Evolutionary conservation across 73 alveolate species (phyloP).

Genomic region (Uronychia setigera): DNA sequence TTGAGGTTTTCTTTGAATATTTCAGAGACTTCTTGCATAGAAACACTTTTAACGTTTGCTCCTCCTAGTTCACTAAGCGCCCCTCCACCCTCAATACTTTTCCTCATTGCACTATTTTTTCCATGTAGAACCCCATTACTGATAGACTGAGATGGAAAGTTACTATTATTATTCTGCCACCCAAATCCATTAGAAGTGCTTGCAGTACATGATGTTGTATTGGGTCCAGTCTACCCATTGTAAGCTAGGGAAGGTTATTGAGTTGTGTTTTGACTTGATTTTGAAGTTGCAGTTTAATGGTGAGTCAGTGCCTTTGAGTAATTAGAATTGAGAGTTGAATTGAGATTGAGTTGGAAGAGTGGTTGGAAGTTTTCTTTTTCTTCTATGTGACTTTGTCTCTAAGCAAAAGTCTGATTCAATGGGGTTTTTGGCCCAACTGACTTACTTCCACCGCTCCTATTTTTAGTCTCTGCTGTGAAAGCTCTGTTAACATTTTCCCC

Average conservation of each 20-base stretch:
- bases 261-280: background rate
- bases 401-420: background rate
- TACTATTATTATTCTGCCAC: background rate
- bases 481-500: background rate
- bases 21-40: background rate
- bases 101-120: constrained; percentile 1
- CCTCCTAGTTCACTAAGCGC: background rate
- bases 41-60: background rate
- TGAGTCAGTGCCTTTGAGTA: too few relatives aligned
- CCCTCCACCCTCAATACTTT: background rate
- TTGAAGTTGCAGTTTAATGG: background rate
- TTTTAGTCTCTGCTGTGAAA: background rate
- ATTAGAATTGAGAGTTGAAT: background rate
- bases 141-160: background rate
- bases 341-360: background rate
- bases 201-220: too few relatives aligned
- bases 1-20: background rate
- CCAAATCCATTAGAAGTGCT: too few relatives aligned
- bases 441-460: background rate
- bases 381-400: background rate
- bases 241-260: too few relatives aligned
- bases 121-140: too few relatives aligned
- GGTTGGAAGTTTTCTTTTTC: background rate
- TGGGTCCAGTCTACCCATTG: too few relatives aligned
- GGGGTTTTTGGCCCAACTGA: background rate